These are phyloP conservation scores for Suillus spraguei DNA, from an alignment of 768 basidiomycete species.

Conservation along the genomic window DNA sequence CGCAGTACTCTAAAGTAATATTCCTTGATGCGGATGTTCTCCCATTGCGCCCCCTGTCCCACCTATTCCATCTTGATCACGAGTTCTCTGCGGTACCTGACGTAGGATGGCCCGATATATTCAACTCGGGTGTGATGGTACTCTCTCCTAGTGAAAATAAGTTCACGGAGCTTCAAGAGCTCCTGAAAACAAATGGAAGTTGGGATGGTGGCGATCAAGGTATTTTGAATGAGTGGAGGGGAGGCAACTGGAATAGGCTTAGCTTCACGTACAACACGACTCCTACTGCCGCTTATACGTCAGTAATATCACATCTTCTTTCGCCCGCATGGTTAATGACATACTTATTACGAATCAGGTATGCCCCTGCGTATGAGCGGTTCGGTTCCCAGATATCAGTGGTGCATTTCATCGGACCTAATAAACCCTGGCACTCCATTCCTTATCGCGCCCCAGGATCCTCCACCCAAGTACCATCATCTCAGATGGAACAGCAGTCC, in stretches of 20 bases:
- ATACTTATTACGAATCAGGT: slow-evolving; percentile 51
- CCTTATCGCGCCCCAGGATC: slow-evolving; percentile 66
- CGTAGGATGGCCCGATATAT: slow-evolving; percentile 99
- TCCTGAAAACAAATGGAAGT: slow-evolving; percentile 78
- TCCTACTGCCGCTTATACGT: slow-evolving; percentile 96
- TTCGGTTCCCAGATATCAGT: slow-evolving; percentile 86
- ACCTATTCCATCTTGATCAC: slow-evolving; percentile 82
- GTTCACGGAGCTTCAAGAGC: slow-evolving; percentile 69
- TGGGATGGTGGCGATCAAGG: slow-evolving; percentile 99
- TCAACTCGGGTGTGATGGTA: slow-evolving; percentile 97
- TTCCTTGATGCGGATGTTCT: slow-evolving; percentile 94
- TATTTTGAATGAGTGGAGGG: slow-evolving; percentile 93
- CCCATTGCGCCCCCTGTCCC: slow-evolving; percentile 84
- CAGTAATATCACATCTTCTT: slow-evolving; percentile 39
- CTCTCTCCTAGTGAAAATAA: slow-evolving; percentile 80
- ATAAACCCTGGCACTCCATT: slow-evolving; percentile 92
- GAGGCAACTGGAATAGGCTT: slow-evolving; percentile 85
- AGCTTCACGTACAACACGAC: slow-evolving; percentile 99
- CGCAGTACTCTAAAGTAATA: slow-evolving; percentile 81
- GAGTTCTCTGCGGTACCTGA: slow-evolving; percentile 95
- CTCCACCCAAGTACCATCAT: slow-evolving; percentile 27
- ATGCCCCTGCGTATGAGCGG: slow-evolving; percentile 95
- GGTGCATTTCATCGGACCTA: slow-evolving; percentile 93
- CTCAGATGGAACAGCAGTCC: slow-evolving; percentile 33
- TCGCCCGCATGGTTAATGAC: slow-evolving; percentile 26